phyloP scores from a whole-genome alignment of 768 basidiomycete species.

The Infundibulicybe gibba region DNA sequence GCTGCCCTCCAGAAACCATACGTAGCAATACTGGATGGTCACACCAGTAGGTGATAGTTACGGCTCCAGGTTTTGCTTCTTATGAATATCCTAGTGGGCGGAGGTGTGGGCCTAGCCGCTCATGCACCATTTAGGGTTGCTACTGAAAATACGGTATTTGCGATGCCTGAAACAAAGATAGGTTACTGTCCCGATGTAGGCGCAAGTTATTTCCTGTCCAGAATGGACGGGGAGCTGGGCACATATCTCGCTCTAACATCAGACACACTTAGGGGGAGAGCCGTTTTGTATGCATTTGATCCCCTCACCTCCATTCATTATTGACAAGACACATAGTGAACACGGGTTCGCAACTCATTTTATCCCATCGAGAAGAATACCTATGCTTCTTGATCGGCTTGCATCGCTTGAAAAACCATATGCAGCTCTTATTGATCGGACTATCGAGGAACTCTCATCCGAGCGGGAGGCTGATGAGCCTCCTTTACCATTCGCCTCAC shows the following conservation, averaged over 20 bases:
- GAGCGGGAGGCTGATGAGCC: constrained; percentile 61
- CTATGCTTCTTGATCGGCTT: constrained; percentile 67
- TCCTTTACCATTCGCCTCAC: constrained; percentile 49
- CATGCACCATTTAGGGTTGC: constrained; percentile 89
- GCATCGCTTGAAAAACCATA: constrained; percentile 49
- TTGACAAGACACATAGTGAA: constrained; percentile 48
- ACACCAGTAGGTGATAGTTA: constrained; percentile 67
- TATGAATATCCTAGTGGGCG: constrained; percentile 67
- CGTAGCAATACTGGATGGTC: constrained; percentile 85
- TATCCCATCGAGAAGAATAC: constrained; percentile 73
- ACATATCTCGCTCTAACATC: constrained; percentile 92
- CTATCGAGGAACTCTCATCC: constrained; percentile 71
- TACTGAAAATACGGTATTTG: constrained; percentile 86
- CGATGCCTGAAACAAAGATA: constrained; percentile 97
- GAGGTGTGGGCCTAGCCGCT: constrained; percentile 85
- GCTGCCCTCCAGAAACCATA: constrained; percentile 82
- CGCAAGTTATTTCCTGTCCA: constrained; percentile 82
- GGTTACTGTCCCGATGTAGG: constrained; percentile 94
- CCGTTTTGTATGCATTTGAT: constrained; percentile 68
- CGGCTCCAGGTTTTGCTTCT: constrained; percentile 3
- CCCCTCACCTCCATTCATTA: not conserved
- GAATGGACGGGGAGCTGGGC: constrained; percentile 88
- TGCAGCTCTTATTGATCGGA: constrained; percentile 36
- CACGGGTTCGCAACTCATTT: constrained; percentile 94
- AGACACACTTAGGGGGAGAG: constrained; percentile 67